Conservation (phyloP, 257 asterid genomes). For the Mentha longifolia region DNA sequence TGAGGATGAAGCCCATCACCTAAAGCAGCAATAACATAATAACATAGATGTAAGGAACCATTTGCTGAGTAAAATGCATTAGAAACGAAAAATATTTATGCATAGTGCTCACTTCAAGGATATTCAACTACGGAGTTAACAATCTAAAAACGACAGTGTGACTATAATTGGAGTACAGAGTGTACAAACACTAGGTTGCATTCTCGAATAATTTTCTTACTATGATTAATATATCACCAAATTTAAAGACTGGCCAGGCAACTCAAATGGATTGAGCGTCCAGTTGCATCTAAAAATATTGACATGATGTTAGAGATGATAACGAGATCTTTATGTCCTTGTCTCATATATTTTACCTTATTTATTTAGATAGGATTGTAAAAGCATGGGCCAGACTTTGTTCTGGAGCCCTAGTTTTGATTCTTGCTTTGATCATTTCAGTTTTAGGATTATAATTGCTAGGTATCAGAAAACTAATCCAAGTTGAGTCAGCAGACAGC, state of each 20-base stretch:
- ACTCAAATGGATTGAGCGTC: neutral
- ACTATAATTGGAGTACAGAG: neutral
- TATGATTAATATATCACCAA: neutral
- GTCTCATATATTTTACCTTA: neutral
- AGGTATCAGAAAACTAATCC: neutral
- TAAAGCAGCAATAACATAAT: neutral
- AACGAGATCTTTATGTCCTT: neutral
- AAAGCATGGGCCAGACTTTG: neutral
- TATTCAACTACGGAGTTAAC: neutral
- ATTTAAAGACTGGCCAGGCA: neutral
- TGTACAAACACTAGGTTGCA: conserved; percentile 20
- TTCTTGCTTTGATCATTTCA: neutral
- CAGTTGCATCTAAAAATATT: conserved; percentile 15
- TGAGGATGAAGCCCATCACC: conserved; percentile 3
- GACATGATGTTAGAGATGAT: neutral
- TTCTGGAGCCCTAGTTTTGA: neutral
- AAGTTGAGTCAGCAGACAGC: neutral
- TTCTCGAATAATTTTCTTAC: neutral
- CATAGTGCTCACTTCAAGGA: neutral
- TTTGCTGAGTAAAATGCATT: conserved; percentile 11
- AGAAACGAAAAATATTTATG: neutral
- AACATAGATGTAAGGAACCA: neutral
- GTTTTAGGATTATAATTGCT: neutral
- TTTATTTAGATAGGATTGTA: neutral
- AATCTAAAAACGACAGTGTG: neutral